These are phyloP conservation scores for Ocimum tenuiflorum DNA, from an alignment of 257 asterid species.

Conservation along the genomic window DNA sequence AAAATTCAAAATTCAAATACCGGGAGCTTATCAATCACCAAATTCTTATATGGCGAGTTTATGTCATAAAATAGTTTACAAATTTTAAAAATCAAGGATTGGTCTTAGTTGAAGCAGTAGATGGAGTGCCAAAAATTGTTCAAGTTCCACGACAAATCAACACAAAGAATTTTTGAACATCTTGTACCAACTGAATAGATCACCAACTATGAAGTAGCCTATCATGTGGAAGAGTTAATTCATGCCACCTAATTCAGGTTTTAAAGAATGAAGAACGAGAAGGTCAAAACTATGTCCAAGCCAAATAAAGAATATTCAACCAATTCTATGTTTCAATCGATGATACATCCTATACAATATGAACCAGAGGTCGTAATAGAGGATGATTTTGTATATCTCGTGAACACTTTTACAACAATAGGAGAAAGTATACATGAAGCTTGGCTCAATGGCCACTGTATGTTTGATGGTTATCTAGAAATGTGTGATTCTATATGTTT, in stretches of 20 bases:
- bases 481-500: background rate
- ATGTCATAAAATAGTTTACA: too few species aligned
- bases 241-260: background rate
- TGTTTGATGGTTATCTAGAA: background rate
- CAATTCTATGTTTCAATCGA: background rate
- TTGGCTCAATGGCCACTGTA: background rate
- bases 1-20: too few species aligned
- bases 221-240: background rate
- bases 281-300: background rate
- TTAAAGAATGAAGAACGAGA: background rate
- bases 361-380: fast-evolving
- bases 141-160: background rate
- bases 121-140: background rate
- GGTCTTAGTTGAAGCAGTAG: background rate
- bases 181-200: background rate
- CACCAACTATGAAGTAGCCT: background rate
- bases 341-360: background rate
- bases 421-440: background rate
- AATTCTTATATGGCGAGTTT: too few species aligned
- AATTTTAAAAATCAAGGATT: too few species aligned
- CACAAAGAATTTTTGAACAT: background rate
- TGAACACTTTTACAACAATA: background rate
- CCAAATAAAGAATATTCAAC: too few species aligned
- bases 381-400: too few species aligned
- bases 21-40: too few species aligned